Percentiles rank a stretch among this genome's conserved stretches.
Evolutionary conservation across 2,329 filamentous ascomycete species (phyloP).

Genomic region (Botrytis byssoidea): DNA sequence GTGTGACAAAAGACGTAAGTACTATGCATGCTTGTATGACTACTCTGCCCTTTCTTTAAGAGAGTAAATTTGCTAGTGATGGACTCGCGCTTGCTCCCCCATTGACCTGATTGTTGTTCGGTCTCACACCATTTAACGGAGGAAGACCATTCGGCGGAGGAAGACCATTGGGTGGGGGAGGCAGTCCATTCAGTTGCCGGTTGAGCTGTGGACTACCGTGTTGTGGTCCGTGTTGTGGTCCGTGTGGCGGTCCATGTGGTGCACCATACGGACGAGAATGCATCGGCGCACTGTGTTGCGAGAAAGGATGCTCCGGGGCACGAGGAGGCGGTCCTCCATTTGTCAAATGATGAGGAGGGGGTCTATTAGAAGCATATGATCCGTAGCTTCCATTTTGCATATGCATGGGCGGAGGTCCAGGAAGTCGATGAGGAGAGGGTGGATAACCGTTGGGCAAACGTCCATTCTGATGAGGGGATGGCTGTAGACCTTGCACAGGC

Average conservation of each 20-base stretch:
- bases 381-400: constrained; percentile 34
- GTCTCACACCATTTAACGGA: constrained; percentile 37
- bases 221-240: constrained; percentile 29
- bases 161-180: constrained; percentile 34
- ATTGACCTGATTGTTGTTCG: constrained; percentile 47
- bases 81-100: constrained; percentile 76
- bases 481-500: constrained; percentile 35
- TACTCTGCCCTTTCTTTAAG: constrained; percentile 43
- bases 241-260: constrained; percentile 33
- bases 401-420: constrained; percentile 30
- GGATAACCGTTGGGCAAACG: constrained; percentile 46
- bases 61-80: constrained; percentile 71
- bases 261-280: constrained; percentile 43
- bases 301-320: constrained; percentile 47
- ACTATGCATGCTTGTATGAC: not conserved
- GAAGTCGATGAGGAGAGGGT: constrained; percentile 34
- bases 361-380: constrained; percentile 37
- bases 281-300: constrained; percentile 47
- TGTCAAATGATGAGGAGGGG: constrained; percentile 38
- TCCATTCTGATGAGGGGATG: constrained; percentile 47
- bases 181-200: constrained; percentile 33
- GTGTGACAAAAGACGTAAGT: not conserved
- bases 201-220: constrained; percentile 35
- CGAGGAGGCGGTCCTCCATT: constrained; percentile 43
- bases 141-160: constrained; percentile 31